phyloP scores from a whole-genome alignment of 305 asterid species.

The Fraxinus latifolia region DNA sequence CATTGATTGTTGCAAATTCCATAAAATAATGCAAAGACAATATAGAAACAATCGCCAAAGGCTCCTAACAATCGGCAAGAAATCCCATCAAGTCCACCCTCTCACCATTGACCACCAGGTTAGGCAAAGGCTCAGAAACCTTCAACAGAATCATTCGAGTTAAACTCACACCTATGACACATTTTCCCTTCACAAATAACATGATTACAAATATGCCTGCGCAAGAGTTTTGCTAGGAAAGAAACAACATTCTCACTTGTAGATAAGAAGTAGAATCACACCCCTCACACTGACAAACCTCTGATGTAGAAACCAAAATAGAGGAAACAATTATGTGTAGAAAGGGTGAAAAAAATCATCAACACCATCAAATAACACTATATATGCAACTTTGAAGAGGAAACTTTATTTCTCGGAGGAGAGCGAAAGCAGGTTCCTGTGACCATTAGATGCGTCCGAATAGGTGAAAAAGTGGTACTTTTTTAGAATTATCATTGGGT shows the following conservation, averaged over 20 bases:
- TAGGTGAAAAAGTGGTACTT: not conserved
- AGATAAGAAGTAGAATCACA: conserved; percentile 20
- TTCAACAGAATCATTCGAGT: conserved; percentile 84
- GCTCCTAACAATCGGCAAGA: conserved; percentile 86
- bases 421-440: not conserved
- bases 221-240: conserved; percentile 41
- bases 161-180: conserved; percentile 60
- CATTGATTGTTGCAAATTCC: conserved; percentile 95
- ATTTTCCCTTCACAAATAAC: conserved; percentile 54
- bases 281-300: conserved; percentile 20
- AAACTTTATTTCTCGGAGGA: not conserved
- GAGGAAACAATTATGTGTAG: conserved; percentile 2
- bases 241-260: conserved; percentile 31
- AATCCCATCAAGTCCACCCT: conserved; percentile 86
- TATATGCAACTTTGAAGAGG: not conserved
- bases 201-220: conserved; percentile 44
- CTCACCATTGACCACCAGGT: conserved; percentile 81
- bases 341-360: not conserved
- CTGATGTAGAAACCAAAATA: conserved; percentile 11
- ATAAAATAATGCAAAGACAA: conserved; percentile 88
- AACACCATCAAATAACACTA: not conserved
- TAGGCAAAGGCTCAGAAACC: conserved; percentile 82
- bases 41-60: conserved; percentile 89
- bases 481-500: not conserved
- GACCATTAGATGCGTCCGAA: not conserved